Evolutionary conservation across 495 filamentous ascomycete species (phyloP), one percentile per base, ranked within the genome.

Genomic region (Hypoxylon subgilvum): DNA sequence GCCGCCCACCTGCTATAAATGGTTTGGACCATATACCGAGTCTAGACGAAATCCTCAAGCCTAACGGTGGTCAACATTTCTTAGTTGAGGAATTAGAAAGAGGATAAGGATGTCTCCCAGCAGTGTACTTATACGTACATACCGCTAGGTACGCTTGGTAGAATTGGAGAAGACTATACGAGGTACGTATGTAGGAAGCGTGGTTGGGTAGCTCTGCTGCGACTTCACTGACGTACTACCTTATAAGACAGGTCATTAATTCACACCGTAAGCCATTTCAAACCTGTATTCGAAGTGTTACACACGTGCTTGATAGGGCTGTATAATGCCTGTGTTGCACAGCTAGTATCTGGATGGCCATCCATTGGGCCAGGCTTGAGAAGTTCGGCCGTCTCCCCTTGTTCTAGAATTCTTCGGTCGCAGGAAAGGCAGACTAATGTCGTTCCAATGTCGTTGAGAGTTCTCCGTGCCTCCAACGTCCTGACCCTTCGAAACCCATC

Each of bases 381-480:
- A 21, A 6, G 16, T 14, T 19, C 32, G 34, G 38, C 30, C 35
- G 16, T 9, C 41, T 48, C 14, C n/a, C 21, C 14, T 50, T 32
- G 34, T 63, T 63, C 59, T 63, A 57, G 59, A 63, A 57, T 36
- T 8, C 14, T 63, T 63, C 52, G 23, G n/a, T 52, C 48, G 52
- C 35, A 48, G 52, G 59, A 63, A 63, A 47, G 52, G 49, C 31
- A 54, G 23, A 8, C 14, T 27, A 12, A 19, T 3, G 9, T 23
- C 10, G 22, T 19, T 52, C 34, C 25, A n/a, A n/a, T n/a, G n/a
- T n/a, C n/a, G n/a, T n/a, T n/a, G n/a, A n/a, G n/a, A n/a, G n/a
- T n/a, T n/a, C n/a, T n/a, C n/a, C n/a, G n/a, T n/a, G n/a, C n/a
- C n/a, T n/a, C n/a, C n/a, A n/a, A n/a, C n/a, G n/a, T n/a, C n/a